Base-by-base conservation (phyloP, 2,329 filamentous ascomycete species). In the Pestalotiopsis fici region DNA sequence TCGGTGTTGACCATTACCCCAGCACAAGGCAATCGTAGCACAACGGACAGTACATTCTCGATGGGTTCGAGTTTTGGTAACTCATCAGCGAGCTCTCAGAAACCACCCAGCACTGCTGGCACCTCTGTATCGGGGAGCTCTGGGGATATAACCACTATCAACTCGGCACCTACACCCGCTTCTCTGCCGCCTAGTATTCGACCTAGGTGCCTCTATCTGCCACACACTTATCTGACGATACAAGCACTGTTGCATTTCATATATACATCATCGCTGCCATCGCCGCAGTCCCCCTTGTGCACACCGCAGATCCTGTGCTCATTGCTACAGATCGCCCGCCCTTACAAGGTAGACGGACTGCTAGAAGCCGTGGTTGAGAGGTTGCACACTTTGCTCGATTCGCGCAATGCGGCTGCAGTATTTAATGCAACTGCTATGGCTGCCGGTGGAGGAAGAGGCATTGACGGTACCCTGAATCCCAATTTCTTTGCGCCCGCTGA, bases 401-500 rank as follows among this genome's bases (percentile, higher is more conserved):
- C 93, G 60, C 88, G 95, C 59, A 99, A 98, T 72, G 95, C 96
- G 0, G 96, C 96, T 0, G 96, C 96, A 5, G 95, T 99, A 0
- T 99, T 99, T 84, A 99, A 99, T 72, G 96, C 96, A 0, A 96
- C 95, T 0, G 96, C 96, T 65, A 98, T 98, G 96, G 96, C 95
- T 0, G 96, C 96, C 1, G 96, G 96, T 12, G 95, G 96, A 28
- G 96, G 96, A 0, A 89, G 94, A 60, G 93, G 93, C 60, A 93
- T 95, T 31, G 90, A 92, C 65, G 93, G 86, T 47, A 84, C 83
- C 1, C 79, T 90, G 35, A 89, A 90, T 73, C 89, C 89, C 67
- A 90, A 90, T 74, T 89, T 86, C 77, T 89, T 87, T 73, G 84
- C 88, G 5, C 80, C 82, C 70, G 71, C 79, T 75, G 78, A 86